phyloP scores from a whole-genome alignment of 805 yeast genomes.

The Metschnikowia peoriensis region DNA sequence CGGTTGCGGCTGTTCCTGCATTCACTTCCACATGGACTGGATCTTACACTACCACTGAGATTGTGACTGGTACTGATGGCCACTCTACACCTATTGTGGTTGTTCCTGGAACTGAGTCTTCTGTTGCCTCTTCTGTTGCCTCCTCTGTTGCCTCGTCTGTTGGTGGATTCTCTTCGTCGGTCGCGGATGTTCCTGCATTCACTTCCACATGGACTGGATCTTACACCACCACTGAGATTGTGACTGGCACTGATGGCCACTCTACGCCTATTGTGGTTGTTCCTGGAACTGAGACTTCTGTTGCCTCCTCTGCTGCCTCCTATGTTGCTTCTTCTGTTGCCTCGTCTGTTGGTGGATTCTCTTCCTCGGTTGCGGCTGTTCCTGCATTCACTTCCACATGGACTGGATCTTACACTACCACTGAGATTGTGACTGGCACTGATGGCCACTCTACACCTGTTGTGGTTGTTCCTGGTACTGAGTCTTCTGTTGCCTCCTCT shows the following conservation, averaged over 20 bases:
- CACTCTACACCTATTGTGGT: too few relatives aligned
- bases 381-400: neutral
- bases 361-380: neutral
- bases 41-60: too few relatives aligned
- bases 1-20: too few relatives aligned
- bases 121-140: too few relatives aligned
- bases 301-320: neutral
- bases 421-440: neutral
- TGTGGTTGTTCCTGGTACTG: neutral
- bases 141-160: too few relatives aligned
- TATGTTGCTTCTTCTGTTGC: neutral
- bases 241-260: neutral
- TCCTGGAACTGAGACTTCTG: neutral
- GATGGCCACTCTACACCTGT: neutral
- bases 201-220: neutral
- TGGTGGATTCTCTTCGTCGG: too few relatives aligned
- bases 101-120: too few relatives aligned
- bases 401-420: conserved; percentile 1
- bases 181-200: neutral
- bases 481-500: neutral
- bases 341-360: too few relatives aligned
- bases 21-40: too few relatives aligned
- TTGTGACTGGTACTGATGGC: too few relatives aligned
- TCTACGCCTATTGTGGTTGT: neutral
- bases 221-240: neutral